These are phyloP conservation scores for Pythium scleroteichum DNA, from an alignment of 352 stramenopile genomes.

Conservation along the genomic window DNA sequence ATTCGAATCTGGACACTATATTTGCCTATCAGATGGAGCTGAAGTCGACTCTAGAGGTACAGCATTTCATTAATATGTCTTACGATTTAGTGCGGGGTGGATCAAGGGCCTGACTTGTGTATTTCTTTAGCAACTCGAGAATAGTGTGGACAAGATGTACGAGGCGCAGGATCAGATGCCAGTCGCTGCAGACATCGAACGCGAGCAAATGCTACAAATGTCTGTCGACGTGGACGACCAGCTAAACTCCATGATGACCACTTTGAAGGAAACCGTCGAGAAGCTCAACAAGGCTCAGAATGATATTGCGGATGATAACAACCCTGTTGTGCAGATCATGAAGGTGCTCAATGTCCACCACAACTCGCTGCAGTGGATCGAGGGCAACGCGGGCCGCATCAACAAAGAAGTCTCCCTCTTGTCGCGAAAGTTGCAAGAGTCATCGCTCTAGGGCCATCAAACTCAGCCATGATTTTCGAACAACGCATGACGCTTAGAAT, in stretches of 20 bases:
- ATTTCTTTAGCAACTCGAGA: slow-evolving; percentile 71
- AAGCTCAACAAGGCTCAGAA: slow-evolving; percentile 85
- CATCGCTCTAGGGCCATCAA: slow-evolving; percentile 45
- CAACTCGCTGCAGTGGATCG: slow-evolving; percentile 87
- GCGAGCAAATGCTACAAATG: slow-evolving; percentile 84
- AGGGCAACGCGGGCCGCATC: slow-evolving; percentile 68
- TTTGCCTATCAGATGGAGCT: slow-evolving; percentile 90
- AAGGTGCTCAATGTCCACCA: slow-evolving; percentile 90
- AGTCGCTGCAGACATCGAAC: slow-evolving; percentile 81
- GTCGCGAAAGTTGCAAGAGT: slow-evolving; percentile 66
- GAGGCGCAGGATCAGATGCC: slow-evolving; percentile 85
- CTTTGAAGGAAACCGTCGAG: slow-evolving; percentile 85
- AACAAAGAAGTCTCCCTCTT: slow-evolving; percentile 67
- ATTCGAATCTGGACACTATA: slow-evolving; percentile 87
- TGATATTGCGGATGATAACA: slow-evolving; percentile 66
- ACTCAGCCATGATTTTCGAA: background rate
- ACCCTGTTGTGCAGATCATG: slow-evolving; percentile 87
- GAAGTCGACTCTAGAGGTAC: slow-evolving; percentile 85
- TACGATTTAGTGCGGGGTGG: too few relatives aligned
- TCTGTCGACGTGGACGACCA: slow-evolving; percentile 87
- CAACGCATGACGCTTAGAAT: background rate
- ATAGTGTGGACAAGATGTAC: slow-evolving; percentile 90
- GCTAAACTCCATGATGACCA: slow-evolving; percentile 86
- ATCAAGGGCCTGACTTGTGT: background rate
- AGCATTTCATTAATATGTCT: background rate